A percentile compares a stretch with the other conserved stretches of the same genome.
Evolutionary conservation across 148 eudicot species (phyloP).

Genomic region (Camellia granthamiana): DNA sequence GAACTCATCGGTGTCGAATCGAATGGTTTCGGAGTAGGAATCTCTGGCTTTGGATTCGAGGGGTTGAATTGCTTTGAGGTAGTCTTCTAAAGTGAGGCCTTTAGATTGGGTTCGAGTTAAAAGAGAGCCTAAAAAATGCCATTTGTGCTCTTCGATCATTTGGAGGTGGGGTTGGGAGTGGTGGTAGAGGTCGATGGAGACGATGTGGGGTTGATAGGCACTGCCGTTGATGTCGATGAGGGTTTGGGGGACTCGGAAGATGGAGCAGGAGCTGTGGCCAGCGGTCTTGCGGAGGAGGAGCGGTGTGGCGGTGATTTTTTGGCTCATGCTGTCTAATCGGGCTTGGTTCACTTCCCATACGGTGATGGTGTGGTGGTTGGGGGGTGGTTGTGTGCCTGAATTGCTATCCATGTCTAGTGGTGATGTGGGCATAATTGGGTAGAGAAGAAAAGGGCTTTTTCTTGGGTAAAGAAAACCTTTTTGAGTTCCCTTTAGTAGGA

Average conservation of each 20-base stretch:
- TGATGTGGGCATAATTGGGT: background rate
- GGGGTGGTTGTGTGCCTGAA: conserved; percentile 4
- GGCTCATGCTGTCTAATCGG: conserved; percentile 28
- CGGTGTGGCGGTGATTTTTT: conserved; percentile 36
- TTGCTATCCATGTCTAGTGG: conserved; percentile 12
- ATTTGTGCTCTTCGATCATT: too few relatives aligned
- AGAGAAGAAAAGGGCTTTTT: background rate
- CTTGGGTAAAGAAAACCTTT: too few relatives aligned
- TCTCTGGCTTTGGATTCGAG: too few relatives aligned
- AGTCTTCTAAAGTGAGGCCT: too few relatives aligned
- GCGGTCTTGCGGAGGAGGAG: conserved; percentile 51
- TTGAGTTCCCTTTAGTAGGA: too few relatives aligned
- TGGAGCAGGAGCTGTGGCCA: conserved; percentile 62
- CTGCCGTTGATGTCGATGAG: conserved; percentile 44
- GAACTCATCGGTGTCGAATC: too few relatives aligned
- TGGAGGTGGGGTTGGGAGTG: too few relatives aligned
- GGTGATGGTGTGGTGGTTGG: conserved; percentile 16
- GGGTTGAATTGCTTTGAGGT: too few relatives aligned
- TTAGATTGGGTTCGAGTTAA: too few relatives aligned
- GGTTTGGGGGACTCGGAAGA: conserved; percentile 67
- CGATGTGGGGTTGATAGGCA: conserved; percentile 57
- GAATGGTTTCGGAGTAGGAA: too few relatives aligned
- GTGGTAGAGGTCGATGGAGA: conserved; percentile 73
- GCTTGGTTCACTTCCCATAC: conserved; percentile 33
- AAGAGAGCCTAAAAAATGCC: too few relatives aligned